Base-by-base conservation (phyloP, 148 eudicot species). In the Vaccinium myrtillus region DNA sequence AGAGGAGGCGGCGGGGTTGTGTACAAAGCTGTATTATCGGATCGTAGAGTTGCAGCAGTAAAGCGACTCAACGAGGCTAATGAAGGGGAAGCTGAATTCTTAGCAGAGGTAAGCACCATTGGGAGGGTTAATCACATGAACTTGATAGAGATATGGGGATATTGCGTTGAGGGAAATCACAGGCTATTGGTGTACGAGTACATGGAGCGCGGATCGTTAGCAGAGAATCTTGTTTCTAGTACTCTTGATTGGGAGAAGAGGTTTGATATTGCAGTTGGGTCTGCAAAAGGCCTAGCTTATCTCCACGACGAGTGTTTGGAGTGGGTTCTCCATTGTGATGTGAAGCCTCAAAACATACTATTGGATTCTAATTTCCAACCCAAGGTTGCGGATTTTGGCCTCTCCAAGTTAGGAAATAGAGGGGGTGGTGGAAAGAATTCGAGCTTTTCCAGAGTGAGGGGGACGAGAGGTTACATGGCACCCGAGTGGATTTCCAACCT, bases 51-150 rank as follows among this genome's bases (percentile, higher is more conserved):
- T 2, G 87, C 56, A 9, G 88, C 89, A 10, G 36, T 89, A 19
- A 87, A 89, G 67, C 8, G 83, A 16, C 86, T 85, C 18, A 71
- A 80, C 12, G 86, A 83, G 8, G 85, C 84, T 15, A 65, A 48
- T 11, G 80, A 84, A 59, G 89, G 84, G 8, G 91, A 89, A 78
- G 82, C 53, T 0, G 86, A 82, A 12, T 87, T 36, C 27, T 21
- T 80, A 75, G 83, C 87, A 2, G 84, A 85, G 65, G n/a, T 75
- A 5, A 73, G 80, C 80, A 73, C 77, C n/a, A 80, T 85, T 80
- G 80, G 83, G 9, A 85, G 81, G 43, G 12, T 80, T 74, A 84
- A 87, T 48, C 90, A 87, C 80, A 82, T 84, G 86, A 86, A 89
- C 69, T 61, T 85, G 63, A 81, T 80, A 1, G 75, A 81, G 55